Percentiles rank a stretch among this genome's conserved stretches.
Conservation (phyloP, 495 filamentous ascomycete genomes). For the Hyaloscypha bicolor region DNA sequence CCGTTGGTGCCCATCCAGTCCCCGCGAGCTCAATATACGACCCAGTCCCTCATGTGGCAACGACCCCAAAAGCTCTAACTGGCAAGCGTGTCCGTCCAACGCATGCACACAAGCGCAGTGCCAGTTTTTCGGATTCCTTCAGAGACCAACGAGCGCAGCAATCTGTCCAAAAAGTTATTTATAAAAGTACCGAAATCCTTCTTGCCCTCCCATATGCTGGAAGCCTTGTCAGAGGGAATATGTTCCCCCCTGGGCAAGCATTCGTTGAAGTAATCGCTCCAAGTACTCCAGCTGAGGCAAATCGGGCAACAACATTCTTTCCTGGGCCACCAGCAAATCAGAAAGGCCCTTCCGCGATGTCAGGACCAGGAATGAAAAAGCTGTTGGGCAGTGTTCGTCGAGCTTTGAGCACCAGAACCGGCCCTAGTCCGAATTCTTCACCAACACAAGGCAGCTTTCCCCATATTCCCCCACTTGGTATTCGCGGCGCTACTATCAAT, state of each 20-base stretch:
- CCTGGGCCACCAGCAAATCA: conserved; percentile 39
- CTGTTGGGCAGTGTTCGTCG: conserved; percentile 86
- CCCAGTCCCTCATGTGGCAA: conserved; percentile 39
- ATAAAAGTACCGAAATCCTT: conserved; percentile 57
- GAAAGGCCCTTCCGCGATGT: conserved; percentile 50
- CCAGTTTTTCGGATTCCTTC: conserved; percentile 78
- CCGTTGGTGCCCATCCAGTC: conserved; percentile 59
- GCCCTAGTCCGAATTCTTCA: conserved; percentile 34
- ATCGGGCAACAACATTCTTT: conserved; percentile 51
- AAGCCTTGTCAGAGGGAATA: conserved; percentile 80
- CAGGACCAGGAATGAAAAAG: conserved; percentile 72
- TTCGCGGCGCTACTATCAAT: conserved; percentile 50
- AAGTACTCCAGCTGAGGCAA: conserved; percentile 49
- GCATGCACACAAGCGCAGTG: conserved; percentile 50
- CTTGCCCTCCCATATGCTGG: conserved; percentile 72
- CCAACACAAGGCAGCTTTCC: conserved; percentile 45
- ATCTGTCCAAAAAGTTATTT: conserved; percentile 47
- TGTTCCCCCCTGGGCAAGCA: conserved; percentile 74
- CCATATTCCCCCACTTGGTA: conserved; percentile 52
- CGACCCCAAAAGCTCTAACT: conserved; percentile 53
- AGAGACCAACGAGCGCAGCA: conserved; percentile 69
- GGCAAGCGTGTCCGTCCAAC: conserved; percentile 52
- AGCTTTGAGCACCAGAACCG: conserved; percentile 73
- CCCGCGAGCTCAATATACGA: conserved; percentile 52
- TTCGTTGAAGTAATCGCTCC: conserved; percentile 74